Base-by-base conservation (phyloP, 345 rosid species). In the Isatis tinctoria region DNA sequence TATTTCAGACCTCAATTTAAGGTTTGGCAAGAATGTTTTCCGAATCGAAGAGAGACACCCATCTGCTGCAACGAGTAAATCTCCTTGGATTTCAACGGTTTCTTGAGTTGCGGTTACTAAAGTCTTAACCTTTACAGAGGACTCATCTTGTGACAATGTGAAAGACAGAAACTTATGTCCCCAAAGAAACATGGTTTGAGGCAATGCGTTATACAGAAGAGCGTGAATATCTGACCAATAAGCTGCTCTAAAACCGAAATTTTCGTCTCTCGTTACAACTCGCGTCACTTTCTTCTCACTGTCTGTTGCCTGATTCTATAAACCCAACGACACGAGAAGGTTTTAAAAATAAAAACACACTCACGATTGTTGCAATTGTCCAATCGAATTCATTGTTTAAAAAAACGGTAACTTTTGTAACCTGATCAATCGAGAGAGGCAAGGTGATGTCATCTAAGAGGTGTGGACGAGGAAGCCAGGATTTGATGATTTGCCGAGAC, bases 11-110 rank as follows among this genome's bases (percentile, higher is more conserved):
- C 98, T 89, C 76, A 93, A 73, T 75, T 83, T 85, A 47, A 85
- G 35, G 61, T 85, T 80, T 40, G 96, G 92, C 32, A 83, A 77
- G 81, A 85, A 89, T 44, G 70, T 69, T 67, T 59, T 75, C 54
- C 97, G 90, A 69, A 93, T 85, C 17, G 78, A 80, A 74, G 97
- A 90, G 17, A 83, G 83, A 60, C 89, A 86, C 10, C 97, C 94
- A 75, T 93, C 97, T 1, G 96, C 98, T 14, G 93, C 96, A 69
- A 93, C 80, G 0, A 90, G 96, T 75, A 87, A 82, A 70, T 90
- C 74, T 70, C 87, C 96, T 30, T 63, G 41, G 6, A 89, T 73
- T 62, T 90, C 90, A 39, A 87, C 37, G 30, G 76, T 74, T 45
- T 82, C 81, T 32, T 81, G 69, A 11, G 85, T 86, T 56, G 60